Evolutionary conservation across 768 basidiomycete species (phyloP).

Genomic region (Suillus variegatus): DNA sequence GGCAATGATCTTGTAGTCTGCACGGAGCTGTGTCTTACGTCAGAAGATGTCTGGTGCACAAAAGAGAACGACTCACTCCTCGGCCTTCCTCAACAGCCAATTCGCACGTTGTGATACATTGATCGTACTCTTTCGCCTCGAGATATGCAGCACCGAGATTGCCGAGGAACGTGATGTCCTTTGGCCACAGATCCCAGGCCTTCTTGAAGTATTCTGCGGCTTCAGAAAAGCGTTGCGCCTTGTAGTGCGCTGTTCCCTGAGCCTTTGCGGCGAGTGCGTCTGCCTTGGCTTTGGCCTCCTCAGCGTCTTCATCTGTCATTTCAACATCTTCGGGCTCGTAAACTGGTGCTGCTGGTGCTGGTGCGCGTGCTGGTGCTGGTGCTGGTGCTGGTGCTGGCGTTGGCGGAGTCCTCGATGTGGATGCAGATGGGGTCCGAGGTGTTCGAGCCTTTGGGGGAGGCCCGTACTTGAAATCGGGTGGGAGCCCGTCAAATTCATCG

Average conservation of each 20-base stretch:
- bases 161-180: conserved; percentile 92
- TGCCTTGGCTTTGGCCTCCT: conserved; percentile 73
- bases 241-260: conserved; percentile 80
- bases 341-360: conserved; percentile 26
- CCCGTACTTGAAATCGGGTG: conserved; percentile 49
- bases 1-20: conserved; percentile 93
- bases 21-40: conserved; percentile 57
- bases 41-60: background rate
- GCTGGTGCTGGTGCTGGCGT: conserved; percentile 33
- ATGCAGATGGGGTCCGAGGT: conserved; percentile 35
- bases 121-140: conserved; percentile 90
- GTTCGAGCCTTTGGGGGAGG: conserved; percentile 31
- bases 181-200: conserved; percentile 93
- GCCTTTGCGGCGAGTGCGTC: conserved; percentile 81
- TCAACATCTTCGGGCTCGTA: conserved; percentile 54
- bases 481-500: conserved; percentile 81
- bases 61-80: conserved; percentile 43
- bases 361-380: conserved; percentile 32
- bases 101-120: conserved; percentile 87
- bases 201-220: conserved; percentile 77
- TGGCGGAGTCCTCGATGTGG: conserved; percentile 44
- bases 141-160: conserved; percentile 91
- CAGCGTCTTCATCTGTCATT: conserved; percentile 64
- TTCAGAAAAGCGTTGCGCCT: conserved; percentile 77
- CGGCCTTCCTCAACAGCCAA: conserved; percentile 98